Percentiles rank a stretch among this genome's conserved stretches.
These are phyloP conservation scores for Xylaria polymorpha DNA, from an alignment of 2,329 filamentous ascomycete species.

Conservation along the genomic window DNA sequence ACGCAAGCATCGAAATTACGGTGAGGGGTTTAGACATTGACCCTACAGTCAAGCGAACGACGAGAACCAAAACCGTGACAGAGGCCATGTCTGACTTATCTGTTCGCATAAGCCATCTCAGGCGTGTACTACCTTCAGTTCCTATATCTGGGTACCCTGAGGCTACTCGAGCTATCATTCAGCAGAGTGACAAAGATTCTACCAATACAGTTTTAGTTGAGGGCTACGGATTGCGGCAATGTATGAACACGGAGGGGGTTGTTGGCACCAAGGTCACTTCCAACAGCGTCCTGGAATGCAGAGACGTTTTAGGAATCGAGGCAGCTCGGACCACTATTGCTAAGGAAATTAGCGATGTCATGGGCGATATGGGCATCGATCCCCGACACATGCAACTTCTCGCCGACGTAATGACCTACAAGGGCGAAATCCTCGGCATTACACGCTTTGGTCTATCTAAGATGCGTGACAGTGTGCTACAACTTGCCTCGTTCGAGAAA, in stretches of 20 bases:
- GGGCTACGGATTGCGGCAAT: conserved; percentile 88
- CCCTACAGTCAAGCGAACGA: conserved; percentile 59
- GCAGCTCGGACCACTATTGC: conserved; percentile 91
- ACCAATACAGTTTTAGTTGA: conserved; percentile 84
- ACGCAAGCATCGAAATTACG: conserved; percentile 76
- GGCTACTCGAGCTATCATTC: conserved; percentile 87
- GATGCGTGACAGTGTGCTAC: conserved; percentile 93
- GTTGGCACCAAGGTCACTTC: conserved; percentile 78
- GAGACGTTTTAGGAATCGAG: conserved; percentile 91
- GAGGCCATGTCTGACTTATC: conserved; percentile 73
- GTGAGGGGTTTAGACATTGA: conserved; percentile 69
- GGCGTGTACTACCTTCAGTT: conserved; percentile 83
- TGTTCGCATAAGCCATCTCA: conserved; percentile 84
- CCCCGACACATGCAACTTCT: conserved; percentile 97
- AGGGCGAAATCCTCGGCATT: conserved; percentile 95
- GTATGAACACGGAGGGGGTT: conserved; percentile 94
- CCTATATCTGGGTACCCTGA: conserved; percentile 91
- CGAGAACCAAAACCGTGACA: conserved; percentile 60
- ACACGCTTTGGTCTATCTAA: conserved; percentile 96
- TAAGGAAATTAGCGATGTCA: conserved; percentile 86
- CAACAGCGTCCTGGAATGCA: conserved; percentile 92
- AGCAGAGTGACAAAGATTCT: conserved; percentile 53
- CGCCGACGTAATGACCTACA: conserved; percentile 99
- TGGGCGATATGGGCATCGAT: conserved; percentile 95
- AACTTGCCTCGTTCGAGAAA: conserved; percentile 97